phyloP scores from a whole-genome alignment of 2,329 filamentous ascomycete species.

The Cladophialophora exuberans region DNA sequence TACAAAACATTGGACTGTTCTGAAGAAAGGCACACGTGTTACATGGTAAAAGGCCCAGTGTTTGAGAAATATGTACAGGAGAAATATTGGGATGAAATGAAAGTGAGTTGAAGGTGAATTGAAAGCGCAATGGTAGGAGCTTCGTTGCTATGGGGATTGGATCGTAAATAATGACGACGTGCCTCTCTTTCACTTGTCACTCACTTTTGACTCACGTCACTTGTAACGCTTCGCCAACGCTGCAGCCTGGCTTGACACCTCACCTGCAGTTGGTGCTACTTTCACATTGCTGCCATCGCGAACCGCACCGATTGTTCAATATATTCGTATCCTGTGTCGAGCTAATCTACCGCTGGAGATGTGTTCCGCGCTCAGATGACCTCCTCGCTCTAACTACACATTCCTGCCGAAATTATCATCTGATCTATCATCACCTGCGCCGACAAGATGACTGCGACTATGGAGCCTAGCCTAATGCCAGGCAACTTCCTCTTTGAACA shows the following conservation, averaged over 20 bases:
- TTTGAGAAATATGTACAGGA: too few species aligned
- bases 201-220: not conserved
- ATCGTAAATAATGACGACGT: slow-evolving; percentile 2
- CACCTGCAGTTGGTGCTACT: not conserved
- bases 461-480: slow-evolving; percentile 20
- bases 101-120: not conserved
- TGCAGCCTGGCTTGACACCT: slow-evolving; percentile 1
- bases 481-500: slow-evolving; percentile 24
- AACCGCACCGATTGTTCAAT: too few species aligned
- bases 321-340: too few species aligned
- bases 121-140: not conserved
- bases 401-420: not conserved
- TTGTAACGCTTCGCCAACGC: not conserved
- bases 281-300: not conserved
- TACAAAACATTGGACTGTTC: too few species aligned
- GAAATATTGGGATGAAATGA: too few species aligned
- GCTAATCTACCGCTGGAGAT: too few species aligned
- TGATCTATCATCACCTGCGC: not conserved
- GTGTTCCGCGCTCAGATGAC: too few species aligned
- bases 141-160: not conserved
- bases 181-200: not conserved
- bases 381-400: not conserved
- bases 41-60: too few species aligned
- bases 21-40: too few species aligned
- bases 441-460: slow-evolving; percentile 16